Conservation (phyloP, 108 stramenopile genomes). For the Craspedostauros australis region DNA sequence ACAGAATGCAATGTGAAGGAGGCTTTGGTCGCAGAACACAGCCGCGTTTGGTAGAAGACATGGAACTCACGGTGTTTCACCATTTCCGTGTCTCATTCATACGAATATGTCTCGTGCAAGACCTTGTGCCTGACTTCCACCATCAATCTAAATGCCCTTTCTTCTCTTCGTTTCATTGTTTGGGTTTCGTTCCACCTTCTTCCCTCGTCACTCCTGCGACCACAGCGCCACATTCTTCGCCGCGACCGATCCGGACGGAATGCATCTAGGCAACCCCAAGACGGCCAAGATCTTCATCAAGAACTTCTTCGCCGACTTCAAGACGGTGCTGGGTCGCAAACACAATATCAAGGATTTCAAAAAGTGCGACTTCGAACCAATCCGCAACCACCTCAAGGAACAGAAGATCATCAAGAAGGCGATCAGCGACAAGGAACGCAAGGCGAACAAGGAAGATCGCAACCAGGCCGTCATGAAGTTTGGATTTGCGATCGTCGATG, state of each 20-base stretch:
- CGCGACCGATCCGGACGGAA: constrained; percentile 91
- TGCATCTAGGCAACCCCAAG: constrained; percentile 90
- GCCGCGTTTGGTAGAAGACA: too few relatives aligned
- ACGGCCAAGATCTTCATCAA: constrained; percentile 91
- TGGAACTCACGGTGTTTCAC: too few relatives aligned
- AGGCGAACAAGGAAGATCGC: constrained; percentile 79
- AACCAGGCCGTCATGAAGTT: constrained; percentile 74
- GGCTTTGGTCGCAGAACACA: too few relatives aligned
- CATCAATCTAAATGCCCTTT: background rate
- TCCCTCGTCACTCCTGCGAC: background rate
- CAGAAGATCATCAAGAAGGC: constrained; percentile 88
- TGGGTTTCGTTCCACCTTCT: background rate
- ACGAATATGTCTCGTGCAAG: too few relatives aligned
- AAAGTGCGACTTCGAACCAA: constrained; percentile 93
- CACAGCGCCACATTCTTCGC: constrained; percentile 94
- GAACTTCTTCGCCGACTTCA: constrained; percentile 96
- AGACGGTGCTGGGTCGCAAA: constrained; percentile 56
- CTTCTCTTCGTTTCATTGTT: background rate
- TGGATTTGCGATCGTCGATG: constrained; percentile 95
- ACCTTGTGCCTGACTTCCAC: too few relatives aligned
- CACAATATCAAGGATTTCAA: constrained; percentile 86
- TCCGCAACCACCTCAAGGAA: constrained; percentile 80
- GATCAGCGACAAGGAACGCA: constrained; percentile 92
- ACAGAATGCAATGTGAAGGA: too few relatives aligned
- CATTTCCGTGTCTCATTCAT: too few relatives aligned